phyloP scores from a whole-genome alignment of 768 basidiomycete genomes.

The Mrakia blollopis region DNA sequence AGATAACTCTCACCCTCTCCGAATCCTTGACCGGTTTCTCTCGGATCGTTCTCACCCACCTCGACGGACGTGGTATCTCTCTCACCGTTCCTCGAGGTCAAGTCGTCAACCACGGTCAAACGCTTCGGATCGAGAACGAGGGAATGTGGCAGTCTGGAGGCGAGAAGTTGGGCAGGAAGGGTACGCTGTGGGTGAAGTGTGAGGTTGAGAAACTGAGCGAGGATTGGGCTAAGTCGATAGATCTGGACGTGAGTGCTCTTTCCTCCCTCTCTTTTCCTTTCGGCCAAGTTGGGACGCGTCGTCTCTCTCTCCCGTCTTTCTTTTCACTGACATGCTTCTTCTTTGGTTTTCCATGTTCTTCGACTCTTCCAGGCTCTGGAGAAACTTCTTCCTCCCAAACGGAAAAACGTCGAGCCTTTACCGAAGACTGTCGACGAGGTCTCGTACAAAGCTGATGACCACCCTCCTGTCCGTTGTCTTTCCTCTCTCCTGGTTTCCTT shows the following conservation, averaged over 20 bases:
- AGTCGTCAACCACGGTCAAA: slow-evolving; percentile 47
- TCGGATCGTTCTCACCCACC: slow-evolving; percentile 79
- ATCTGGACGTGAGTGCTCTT: slow-evolving; percentile 42
- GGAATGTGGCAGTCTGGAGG: slow-evolving; percentile 64
- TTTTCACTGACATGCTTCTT: background rate
- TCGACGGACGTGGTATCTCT: slow-evolving; percentile 87
- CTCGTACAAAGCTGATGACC: slow-evolving; percentile 52
- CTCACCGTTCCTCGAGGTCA: slow-evolving; percentile 63
- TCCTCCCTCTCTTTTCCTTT: background rate
- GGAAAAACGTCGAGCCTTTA: slow-evolving; percentile 63
- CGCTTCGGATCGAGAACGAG: slow-evolving; percentile 69
- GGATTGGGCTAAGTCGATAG: slow-evolving; percentile 66
- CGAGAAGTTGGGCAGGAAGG: slow-evolving; percentile 60
- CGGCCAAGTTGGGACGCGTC: background rate
- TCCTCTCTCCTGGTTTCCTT: slow-evolving; percentile 57
- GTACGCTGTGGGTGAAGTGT: slow-evolving; percentile 75
- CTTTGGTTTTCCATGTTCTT: slow-evolving; percentile 6
- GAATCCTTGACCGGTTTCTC: slow-evolving; percentile 95
- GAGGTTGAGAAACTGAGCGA: slow-evolving; percentile 60
- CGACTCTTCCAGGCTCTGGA: slow-evolving; percentile 56
- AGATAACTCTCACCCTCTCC: slow-evolving; percentile 74
- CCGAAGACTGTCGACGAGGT: slow-evolving; percentile 68
- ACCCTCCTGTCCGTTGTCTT: slow-evolving; percentile 17
- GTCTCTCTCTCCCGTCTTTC: too few relatives aligned
- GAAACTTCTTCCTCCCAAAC: slow-evolving; percentile 68